Base-by-base conservation (phyloP, 1,284 basidiomycete genomes). In the Cryptococcus wingfieldii region DNA sequence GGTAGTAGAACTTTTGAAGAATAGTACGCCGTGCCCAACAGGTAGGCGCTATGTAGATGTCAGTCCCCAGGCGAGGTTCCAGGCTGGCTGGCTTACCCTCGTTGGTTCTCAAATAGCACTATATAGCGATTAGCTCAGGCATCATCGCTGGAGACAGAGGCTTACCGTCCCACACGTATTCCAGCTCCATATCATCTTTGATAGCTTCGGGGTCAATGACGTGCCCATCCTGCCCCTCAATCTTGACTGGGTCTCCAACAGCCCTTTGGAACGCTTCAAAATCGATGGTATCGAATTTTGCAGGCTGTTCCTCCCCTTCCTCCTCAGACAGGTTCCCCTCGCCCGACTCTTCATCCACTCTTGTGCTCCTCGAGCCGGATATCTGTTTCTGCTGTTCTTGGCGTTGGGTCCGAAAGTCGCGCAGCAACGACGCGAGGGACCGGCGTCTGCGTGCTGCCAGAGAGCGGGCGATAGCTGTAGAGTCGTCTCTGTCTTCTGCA, bases 101-200 rank as follows among this genome's bases (percentile, higher is more conserved):
- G 60, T 58, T 78, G 77, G 55, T 78, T 78, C 60, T 78, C 77
- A 50, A 75, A 77, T 44, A 77, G 61, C 16, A 76, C 76, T 77
- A 56, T 51, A 34, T 34, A 43, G n/a, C n/a, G 13, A 46, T n/a
- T 37, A 16, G 47, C 7, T 39, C 13, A 25, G 7, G 41, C 8
- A 37, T 44, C 9, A 3, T 13, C 4, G 28, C 9, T 31, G 37
- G 56, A 43, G 19, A 31, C 50, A 7, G 23, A 23, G 5, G 80
- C 86, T 66, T 68, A 89, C 88, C 75, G 64, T 82, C 83, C 90
- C 90, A 93, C 63, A 74, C 71, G 47, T 90, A 90, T 49, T 84
- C 80, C 77, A 86, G 82, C 38, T 81, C 67, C 65, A 25, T 63
- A 18, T 41, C 70, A 27, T 53, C 34, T 5, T 47, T 50, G 5